These are phyloP conservation scores for Phlebiopsis gigantea DNA, from an alignment of 768 basidiomycete species.

Conservation along the genomic window DNA sequence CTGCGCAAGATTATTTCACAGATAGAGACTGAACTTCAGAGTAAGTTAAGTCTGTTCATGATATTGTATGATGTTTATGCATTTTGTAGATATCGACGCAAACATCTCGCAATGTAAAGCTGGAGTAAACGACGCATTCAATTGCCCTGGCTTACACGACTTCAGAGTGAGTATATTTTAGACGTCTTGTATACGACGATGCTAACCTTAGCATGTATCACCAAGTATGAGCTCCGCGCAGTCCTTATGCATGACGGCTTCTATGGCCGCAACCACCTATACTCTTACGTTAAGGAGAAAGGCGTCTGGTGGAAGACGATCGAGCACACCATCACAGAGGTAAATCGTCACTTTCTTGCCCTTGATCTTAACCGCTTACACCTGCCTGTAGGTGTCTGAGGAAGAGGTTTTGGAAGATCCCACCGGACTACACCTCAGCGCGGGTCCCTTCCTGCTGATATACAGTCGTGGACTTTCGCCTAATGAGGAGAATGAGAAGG, in stretches of 20 bases:
- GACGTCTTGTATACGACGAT: neutral
- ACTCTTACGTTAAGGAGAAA: slow-evolving; percentile 69
- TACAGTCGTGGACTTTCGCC: slow-evolving; percentile 42
- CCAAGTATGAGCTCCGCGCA: slow-evolving; percentile 73
- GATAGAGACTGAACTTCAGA: slow-evolving; percentile 49
- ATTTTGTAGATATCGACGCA: slow-evolving; percentile 46
- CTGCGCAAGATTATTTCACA: slow-evolving; percentile 46
- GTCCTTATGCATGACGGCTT: slow-evolving; percentile 77
- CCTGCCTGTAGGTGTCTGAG: slow-evolving; percentile 57
- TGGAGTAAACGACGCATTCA: slow-evolving; percentile 43
- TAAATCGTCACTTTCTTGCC: slow-evolving; percentile 17
- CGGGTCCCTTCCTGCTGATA: slow-evolving; percentile 75
- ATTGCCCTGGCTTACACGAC: slow-evolving; percentile 61
- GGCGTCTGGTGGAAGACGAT: slow-evolving; percentile 79
- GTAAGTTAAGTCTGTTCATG: slow-evolving; percentile 29
- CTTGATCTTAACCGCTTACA: neutral
- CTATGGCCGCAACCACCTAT: slow-evolving; percentile 71
- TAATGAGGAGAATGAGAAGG: slow-evolving; percentile 17
- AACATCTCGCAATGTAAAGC: slow-evolving; percentile 40
- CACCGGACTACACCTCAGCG: slow-evolving; percentile 66
- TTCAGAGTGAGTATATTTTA: slow-evolving; percentile 40
- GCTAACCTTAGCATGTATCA: neutral
- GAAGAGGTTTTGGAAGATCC: slow-evolving; percentile 63
- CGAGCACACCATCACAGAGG: slow-evolving; percentile 66
- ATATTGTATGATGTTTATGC: neutral